Base-by-base conservation (phyloP, 2,329 filamentous ascomycete genomes). In the Neurospora sp. region DNA sequence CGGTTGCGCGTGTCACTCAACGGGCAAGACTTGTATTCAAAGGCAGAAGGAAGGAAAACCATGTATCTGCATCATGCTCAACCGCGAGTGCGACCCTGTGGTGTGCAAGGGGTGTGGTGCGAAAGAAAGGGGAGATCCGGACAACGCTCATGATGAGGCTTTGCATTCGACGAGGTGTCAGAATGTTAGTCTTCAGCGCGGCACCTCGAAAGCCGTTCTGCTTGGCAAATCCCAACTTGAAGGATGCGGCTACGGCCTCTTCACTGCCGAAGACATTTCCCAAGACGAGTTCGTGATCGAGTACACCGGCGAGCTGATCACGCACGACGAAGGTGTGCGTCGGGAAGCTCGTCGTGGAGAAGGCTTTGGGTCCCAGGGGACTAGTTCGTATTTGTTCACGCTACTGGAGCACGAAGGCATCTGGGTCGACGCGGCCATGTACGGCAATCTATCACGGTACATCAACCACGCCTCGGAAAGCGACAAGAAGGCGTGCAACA, bases 371-470 rank as follows among this genome's bases (percentile, higher is more conserved):
- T 86, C 89, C 73, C 84, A 86, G 70, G 85, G 86, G 28, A 86
- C 87, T 74, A 85, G 88, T 4, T 90, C 88, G n/a, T 93, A 89
- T 70, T 82, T 88, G 39, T 89, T 89, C 70, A 88, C 86, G 0
- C 79, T 89, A 1, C 79, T 89, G 17, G 86, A 89, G 70, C 81
- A 85, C 23, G 86, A 88, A 73, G 86, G 86, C 58, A 87, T 87
- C 43, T 89, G 86, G 87, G 86, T 96, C 19, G 93, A 96, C 76
- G 90, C 89, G 7, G 91, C 90, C 23, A 88, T 89, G 58, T 91
- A 91, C 73, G 92, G 92, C 67, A 96, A 95, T 77, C 89, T 94
- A 73, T 90, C 91, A 66, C 88, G 93, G 4, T 96, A 93, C 79
- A 93, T 96, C 78, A 96, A 96, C 78, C 91, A 95, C 75, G 89